phyloP scores from a whole-genome alignment of 768 basidiomycete genomes.

The Russula virescens region DNA sequence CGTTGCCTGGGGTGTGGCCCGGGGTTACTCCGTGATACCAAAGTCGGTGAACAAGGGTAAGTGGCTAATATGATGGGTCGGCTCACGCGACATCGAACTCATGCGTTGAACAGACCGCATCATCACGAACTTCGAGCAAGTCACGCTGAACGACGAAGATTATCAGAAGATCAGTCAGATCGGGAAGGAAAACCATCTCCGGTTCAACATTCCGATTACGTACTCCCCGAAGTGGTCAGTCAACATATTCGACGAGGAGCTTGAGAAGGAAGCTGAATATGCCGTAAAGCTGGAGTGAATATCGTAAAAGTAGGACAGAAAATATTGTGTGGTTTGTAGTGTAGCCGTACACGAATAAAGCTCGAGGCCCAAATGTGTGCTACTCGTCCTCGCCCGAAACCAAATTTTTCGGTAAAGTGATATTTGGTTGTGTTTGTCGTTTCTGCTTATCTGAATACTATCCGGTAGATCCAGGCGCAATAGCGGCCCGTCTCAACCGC shows the following conservation, averaged over 20 bases:
- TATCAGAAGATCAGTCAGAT: conserved; percentile 52
- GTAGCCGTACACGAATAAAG: too few relatives aligned
- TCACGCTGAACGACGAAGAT: conserved; percentile 60
- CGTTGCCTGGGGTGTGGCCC: conserved; percentile 70
- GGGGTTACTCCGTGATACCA: conserved; percentile 80
- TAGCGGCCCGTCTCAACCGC: too few relatives aligned
- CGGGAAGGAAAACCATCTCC: conserved; percentile 42
- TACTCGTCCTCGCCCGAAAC: too few relatives aligned
- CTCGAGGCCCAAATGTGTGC: too few relatives aligned
- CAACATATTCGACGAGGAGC: conserved; percentile 60
- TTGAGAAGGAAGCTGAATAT: conserved; percentile 36
- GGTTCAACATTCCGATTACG: conserved; percentile 59
- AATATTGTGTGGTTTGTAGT: neutral
- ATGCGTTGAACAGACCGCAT: conserved; percentile 44
- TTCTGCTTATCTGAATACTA: too few relatives aligned
- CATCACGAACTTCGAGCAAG: conserved; percentile 71
- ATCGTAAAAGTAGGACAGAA: too few relatives aligned
- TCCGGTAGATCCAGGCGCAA: too few relatives aligned
- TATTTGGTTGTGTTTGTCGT: too few relatives aligned
- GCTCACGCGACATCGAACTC: neutral
- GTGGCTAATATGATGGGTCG: neutral
- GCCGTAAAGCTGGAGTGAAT: conserved; percentile 1
- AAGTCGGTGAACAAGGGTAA: conserved; percentile 66
- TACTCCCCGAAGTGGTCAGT: conserved; percentile 66
- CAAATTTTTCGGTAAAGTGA: too few relatives aligned